phyloP scores from a whole-genome alignment of 2,329 filamentous ascomycete species.

The Fusarium sublunatum region DNA sequence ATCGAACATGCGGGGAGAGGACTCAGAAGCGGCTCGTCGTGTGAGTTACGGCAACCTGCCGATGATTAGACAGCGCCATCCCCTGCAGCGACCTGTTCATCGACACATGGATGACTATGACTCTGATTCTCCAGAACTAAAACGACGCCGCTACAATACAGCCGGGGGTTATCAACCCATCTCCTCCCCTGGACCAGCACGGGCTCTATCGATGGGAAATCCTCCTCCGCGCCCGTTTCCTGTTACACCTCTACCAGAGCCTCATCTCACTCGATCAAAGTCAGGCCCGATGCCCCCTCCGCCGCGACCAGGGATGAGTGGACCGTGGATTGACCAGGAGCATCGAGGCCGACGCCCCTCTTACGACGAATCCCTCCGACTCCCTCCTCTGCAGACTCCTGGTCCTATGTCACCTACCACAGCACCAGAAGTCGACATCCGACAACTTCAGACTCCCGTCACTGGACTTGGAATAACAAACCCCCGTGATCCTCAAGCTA shows the following conservation, averaged over 20 bases:
- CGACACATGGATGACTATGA: conserved; percentile 54
- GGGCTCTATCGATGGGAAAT: conserved; percentile 39
- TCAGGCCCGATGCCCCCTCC: conserved; percentile 65
- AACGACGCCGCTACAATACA: conserved; percentile 71
- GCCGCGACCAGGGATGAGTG: conserved; percentile 56
- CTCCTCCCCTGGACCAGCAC: conserved; percentile 27
- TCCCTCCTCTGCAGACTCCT: conserved; percentile 65
- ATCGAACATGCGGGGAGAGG: conserved; percentile 36
- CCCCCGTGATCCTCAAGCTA: conserved; percentile 51
- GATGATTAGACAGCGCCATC: conserved; percentile 38
- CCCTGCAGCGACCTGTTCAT: conserved; percentile 38
- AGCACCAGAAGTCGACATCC: conserved; percentile 41
- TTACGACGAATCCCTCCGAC: conserved; percentile 64
- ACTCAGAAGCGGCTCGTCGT: conserved; percentile 44
- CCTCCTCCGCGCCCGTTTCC: conserved; percentile 41
- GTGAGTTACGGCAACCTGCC: conserved; percentile 45
- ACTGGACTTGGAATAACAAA: conserved; percentile 43
- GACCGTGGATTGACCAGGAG: conserved; percentile 48
- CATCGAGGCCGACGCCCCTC: conserved; percentile 57
- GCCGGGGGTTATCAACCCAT: conserved; percentile 49
- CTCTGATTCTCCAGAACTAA: conserved; percentile 62
- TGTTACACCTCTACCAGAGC: conserved; percentile 47
- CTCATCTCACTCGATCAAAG: conserved; percentile 49
- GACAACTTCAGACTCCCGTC: conserved; percentile 45
- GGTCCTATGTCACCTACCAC: conserved; percentile 49